Evolutionary conservation across 1,139 yeast species (phyloP).

Genomic region (Scheffersomyces cryptocercus): DNA sequence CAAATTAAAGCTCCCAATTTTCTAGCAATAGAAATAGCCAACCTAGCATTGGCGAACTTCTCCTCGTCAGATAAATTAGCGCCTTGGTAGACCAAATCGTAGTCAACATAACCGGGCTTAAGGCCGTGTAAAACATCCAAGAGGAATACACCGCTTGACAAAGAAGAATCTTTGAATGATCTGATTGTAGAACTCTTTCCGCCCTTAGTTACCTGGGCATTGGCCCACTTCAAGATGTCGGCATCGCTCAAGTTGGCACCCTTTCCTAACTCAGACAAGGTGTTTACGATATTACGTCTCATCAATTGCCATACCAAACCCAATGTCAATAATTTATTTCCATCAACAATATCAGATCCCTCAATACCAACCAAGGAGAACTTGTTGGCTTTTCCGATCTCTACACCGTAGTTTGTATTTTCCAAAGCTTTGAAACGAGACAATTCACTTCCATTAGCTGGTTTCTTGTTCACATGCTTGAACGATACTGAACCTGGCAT

Average conservation of each 20-base stretch:
- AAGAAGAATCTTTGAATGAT: constrained; percentile 79
- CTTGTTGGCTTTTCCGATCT: constrained; percentile 86
- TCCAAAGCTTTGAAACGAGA: constrained; percentile 94
- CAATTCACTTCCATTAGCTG: constrained; percentile 67
- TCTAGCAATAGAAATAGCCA: constrained; percentile 97
- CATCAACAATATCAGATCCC: constrained; percentile 96
- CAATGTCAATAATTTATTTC: constrained; percentile 82
- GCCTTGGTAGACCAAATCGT: constrained; percentile 83
- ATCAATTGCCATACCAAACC: constrained; percentile 99
- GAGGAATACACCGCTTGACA: constrained; percentile 77
- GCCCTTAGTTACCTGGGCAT: constrained; percentile 77
- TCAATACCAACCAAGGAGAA: constrained; percentile 97
- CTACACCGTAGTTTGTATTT: constrained; percentile 95
- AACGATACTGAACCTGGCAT: constrained; percentile 87
- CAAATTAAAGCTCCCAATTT: constrained; percentile 96
- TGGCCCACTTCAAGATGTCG: constrained; percentile 94
- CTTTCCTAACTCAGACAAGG: constrained; percentile 71
- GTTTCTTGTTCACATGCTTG: constrained; percentile 81
- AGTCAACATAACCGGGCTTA: constrained; percentile 97
- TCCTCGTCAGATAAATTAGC: constrained; percentile 68
- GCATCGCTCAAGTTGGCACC: constrained; percentile 70
- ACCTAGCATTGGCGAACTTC: constrained; percentile 87
- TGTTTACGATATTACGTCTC: constrained; percentile 91
- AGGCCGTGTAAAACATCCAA: constrained; percentile 89
- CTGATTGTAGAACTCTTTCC: constrained; percentile 71